Evolutionary conservation across 441 rosid genomes (phyloP), one percentile per base, ranked within the genome.

Genomic region (Erodium trifolium): DNA sequence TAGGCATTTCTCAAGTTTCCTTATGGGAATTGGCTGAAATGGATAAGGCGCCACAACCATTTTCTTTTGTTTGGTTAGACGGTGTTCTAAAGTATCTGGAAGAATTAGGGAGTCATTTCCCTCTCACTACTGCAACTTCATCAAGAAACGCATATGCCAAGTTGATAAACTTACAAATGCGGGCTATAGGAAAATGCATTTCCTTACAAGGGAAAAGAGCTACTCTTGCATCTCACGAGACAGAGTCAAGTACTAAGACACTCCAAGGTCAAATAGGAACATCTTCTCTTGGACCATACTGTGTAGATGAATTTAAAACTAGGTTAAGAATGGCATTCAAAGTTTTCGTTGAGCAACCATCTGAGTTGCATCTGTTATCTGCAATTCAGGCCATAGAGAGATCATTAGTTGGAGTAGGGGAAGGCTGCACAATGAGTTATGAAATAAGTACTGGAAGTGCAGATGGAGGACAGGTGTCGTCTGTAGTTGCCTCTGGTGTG

Each of bases 131-230:
- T 37, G 41, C 41, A 5, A 37, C 41, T 3, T 37, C 84, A 69
- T 76, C 85, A 59, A 72, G 73, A 77, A 79, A 80, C 75, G 27
- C 74, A 59, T 87, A 87, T 77, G 70, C 87, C 67, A 82, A 81
- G 78, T 78, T 92, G 75, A 76, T 94, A 71, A 86, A 80, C 75
- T 83, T 87, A 72, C 97, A 86, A 76, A 76, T 90, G 73, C 83
- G 78, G 77, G 94, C 86, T 18, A 77, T 87, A 72, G 98, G 96
- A 65, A 92, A 88, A 83, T 92, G 90, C 86, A 87, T 87, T 75
- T 81, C 86, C 41, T 76, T 90, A 70, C 98, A 86, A 78, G 97
- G 94, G 68, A 94, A 90, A 75, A 75, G 78, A 74, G 91, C 95
- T 57, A 83, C 87, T 69, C 79, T 92, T 75, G 86, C 85, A 51